Evolutionary conservation across 2,329 filamentous ascomycete genomes (phyloP).

Genomic region (Aspergillus terreus): DNA sequence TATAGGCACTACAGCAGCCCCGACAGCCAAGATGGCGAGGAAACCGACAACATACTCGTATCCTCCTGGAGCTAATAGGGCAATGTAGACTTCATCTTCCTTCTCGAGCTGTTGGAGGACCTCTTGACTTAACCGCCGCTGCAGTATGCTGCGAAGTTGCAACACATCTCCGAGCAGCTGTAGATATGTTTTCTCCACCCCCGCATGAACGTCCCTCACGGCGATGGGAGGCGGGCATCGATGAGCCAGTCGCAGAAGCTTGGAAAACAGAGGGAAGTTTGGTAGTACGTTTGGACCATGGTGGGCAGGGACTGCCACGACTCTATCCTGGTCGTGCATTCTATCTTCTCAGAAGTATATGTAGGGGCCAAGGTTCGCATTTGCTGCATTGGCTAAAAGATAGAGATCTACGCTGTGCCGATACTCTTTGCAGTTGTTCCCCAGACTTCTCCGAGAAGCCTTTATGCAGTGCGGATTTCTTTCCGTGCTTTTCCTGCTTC

Average conservation of each 20-base stretch:
- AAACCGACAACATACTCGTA: background rate
- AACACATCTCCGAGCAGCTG: background rate
- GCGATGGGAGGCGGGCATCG: background rate
- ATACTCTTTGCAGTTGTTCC: background rate
- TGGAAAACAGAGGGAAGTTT: background rate
- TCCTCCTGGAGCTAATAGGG: background rate
- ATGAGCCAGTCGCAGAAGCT: background rate
- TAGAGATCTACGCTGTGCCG: too few species aligned
- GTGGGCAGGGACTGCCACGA: background rate
- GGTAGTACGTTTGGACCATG: background rate
- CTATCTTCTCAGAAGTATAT: too few species aligned
- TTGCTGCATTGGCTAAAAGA: too few species aligned
- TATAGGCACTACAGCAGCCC: background rate
- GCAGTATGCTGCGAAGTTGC: background rate
- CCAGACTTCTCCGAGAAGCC: background rate
- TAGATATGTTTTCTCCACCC: background rate
- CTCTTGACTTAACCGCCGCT: background rate
- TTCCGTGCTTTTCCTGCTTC: background rate
- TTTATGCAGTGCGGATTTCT: background rate
- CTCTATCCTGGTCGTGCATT: background rate
- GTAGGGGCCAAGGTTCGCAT: too few species aligned
- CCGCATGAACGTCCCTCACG: background rate
- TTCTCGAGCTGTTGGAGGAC: background rate
- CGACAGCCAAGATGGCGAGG: background rate
- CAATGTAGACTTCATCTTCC: conserved; percentile 1